phyloP scores from a whole-genome alignment of 2,329 filamentous ascomycete genomes.

The Fusarium coffeatum region DNA sequence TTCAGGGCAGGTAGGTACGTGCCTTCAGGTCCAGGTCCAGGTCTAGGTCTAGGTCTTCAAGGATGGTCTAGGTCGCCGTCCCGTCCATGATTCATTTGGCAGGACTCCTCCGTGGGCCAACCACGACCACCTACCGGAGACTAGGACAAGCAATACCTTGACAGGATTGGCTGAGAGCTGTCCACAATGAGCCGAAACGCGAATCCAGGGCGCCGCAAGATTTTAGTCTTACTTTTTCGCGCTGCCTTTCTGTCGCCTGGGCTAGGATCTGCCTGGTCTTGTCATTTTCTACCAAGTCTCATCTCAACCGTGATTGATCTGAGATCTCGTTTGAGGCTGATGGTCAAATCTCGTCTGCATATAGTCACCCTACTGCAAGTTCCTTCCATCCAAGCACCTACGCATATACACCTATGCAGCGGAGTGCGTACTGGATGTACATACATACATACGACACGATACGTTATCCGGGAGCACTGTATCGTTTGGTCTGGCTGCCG shows the following conservation, averaged over 20 bases:
- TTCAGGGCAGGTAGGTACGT: not conserved
- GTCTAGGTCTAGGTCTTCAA: not conserved
- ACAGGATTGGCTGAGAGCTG: not conserved
- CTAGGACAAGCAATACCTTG: not conserved
- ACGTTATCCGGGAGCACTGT: not conserved
- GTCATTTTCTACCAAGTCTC: constrained; percentile 40
- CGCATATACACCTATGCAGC: not conserved
- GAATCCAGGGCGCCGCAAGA: constrained; percentile 10
- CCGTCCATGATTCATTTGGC: constrained; percentile 25
- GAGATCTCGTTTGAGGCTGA: constrained; percentile 44
- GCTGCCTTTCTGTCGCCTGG: constrained; percentile 11
- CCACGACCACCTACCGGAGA: constrained; percentile 9
- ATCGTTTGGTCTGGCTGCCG: not conserved
- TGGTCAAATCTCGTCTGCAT: constrained; percentile 43
- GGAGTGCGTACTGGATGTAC: not conserved
- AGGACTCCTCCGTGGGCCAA: constrained; percentile 26
- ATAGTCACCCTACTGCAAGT: constrained; percentile 9
- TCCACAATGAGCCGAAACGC: constrained; percentile 24
- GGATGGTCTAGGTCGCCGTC: not conserved
- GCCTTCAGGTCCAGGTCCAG: not conserved
- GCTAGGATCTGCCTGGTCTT: constrained; percentile 18
- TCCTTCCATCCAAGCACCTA: not conserved
- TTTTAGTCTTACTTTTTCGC: constrained; percentile 34
- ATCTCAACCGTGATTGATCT: constrained; percentile 32
- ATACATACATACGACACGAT: not conserved